Evolutionary conservation across 2,329 filamentous ascomycete genomes (phyloP).

Genomic region (Talaromyces amestolkiae): DNA sequence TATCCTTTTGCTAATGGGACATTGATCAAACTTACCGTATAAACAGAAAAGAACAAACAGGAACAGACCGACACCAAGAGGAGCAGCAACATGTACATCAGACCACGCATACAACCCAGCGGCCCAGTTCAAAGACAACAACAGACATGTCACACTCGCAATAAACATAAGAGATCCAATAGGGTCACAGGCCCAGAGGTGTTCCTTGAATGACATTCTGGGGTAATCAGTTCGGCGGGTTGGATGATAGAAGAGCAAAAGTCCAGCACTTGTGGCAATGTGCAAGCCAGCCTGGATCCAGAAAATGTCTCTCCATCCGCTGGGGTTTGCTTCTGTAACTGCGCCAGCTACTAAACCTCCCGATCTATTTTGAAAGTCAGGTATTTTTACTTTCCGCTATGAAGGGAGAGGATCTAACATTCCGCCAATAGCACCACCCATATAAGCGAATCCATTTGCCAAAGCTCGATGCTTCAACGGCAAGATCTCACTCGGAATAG

Average conservation of each 20-base stretch:
- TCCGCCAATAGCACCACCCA: slow-evolving; percentile 16
- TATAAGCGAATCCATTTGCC: slow-evolving; percentile 18
- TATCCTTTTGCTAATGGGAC: background rate
- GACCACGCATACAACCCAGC: slow-evolving; percentile 15
- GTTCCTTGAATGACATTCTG: slow-evolving; percentile 5
- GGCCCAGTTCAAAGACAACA: slow-evolving; percentile 17
- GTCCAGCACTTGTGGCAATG: slow-evolving; percentile 11
- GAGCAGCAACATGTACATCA: slow-evolving; percentile 12
- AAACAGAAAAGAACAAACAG: slow-evolving; percentile 14
- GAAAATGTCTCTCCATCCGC: slow-evolving; percentile 17
- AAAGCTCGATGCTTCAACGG: slow-evolving; percentile 16
- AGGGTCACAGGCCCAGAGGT: slow-evolving; percentile 18
- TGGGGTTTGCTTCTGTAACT: slow-evolving; percentile 4
- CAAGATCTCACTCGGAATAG: slow-evolving; percentile 16
- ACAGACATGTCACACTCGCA: slow-evolving; percentile 10
- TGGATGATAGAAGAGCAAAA: slow-evolving; percentile 16
- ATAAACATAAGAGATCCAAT: slow-evolving; percentile 14
- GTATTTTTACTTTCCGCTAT: background rate
- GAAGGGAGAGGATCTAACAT: background rate
- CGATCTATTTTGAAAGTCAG: background rate
- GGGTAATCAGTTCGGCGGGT: slow-evolving; percentile 5
- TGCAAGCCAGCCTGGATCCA: slow-evolving; percentile 18
- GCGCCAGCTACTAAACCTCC: slow-evolving; percentile 3
- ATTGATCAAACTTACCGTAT: background rate
- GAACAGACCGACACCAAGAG: slow-evolving; percentile 11